Conservation (phyloP, 148 eudicot species). For the Dysphania ambrosioides region DNA sequence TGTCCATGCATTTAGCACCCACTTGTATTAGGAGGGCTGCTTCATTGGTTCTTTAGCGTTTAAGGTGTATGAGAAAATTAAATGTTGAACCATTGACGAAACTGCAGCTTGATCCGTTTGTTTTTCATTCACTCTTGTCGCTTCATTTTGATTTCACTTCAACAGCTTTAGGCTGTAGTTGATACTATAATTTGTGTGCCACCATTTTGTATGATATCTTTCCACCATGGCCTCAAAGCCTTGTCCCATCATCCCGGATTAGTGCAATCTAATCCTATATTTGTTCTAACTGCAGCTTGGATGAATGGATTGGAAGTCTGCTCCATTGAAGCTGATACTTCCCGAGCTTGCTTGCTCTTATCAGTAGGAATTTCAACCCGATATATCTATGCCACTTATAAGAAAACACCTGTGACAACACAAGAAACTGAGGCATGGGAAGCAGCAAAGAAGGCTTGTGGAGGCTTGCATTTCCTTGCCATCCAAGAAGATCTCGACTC, state of each 20-base stretch:
- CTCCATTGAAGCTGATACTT: conserved; percentile 74
- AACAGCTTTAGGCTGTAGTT: background rate
- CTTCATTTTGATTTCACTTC: background rate
- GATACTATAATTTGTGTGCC: too few species aligned
- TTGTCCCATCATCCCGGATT: background rate
- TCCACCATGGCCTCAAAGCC: background rate
- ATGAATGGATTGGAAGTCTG: conserved; percentile 96
- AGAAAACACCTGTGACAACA: conserved; percentile 59
- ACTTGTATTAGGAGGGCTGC: background rate
- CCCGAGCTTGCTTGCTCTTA: conserved; percentile 48
- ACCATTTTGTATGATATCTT: background rate
- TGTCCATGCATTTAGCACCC: background rate
- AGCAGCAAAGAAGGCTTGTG: conserved; percentile 74
- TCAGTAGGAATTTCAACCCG: conserved; percentile 83
- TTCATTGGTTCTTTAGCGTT: background rate
- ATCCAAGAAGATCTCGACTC: conserved; percentile 82
- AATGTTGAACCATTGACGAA: too few species aligned
- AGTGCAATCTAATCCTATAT: background rate
- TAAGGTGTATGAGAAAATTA: background rate
- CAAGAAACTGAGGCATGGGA: conserved; percentile 98
- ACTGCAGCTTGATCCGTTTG: background rate
- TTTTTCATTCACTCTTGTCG: background rate
- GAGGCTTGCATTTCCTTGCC: conserved; percentile 94
- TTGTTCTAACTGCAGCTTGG: conserved; percentile 60
- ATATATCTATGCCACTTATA: conserved; percentile 72